Base-by-base conservation (phyloP, 2,329 filamentous ascomycete genomes). In the Neobulgaria alba region DNA sequence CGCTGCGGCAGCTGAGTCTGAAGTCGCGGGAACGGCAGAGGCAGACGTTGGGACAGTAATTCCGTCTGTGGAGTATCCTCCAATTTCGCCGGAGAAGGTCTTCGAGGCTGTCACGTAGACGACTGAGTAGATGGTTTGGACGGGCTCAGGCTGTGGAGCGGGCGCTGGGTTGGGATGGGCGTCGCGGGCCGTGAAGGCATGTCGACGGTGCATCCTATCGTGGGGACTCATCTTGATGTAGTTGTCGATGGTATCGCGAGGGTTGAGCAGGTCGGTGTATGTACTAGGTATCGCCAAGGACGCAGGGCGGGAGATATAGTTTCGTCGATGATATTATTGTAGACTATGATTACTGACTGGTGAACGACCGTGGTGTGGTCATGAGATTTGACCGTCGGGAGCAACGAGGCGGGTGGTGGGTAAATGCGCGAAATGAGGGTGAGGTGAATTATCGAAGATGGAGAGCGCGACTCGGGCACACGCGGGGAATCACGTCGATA, bases 81-180 rank as follows among this genome's bases (percentile, higher is more conserved):
- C 69, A 45, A 73, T 60, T 2, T 63, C 61, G 18, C 70, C 72
- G 12, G 62, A 59, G 48, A 75, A 77, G 29, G 73, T 75, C 39
- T 68, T 63, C 16, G 64, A 51, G 20, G 68, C 63, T 0, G 73
- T 76, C 33, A 73, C 63, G 55, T 75, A 72, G 31, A 76, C 64
- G 30, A 71, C 58, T 1, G 61, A 60, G 9, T 67, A 56, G 36
- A 65, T 52, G 2, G 63, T 67, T 14, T 32, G 52, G 5, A 34
- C 44, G 33, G 45, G 53, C 33, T 49, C 43, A 12, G 49, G 33
- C 19, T 45, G 42, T 23, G 35, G 18, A 33, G 29, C 18, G 16
- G 38, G 31, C 17, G 45, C 42, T 26, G 35, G 18, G 30, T 29
- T n/a, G 16, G 38, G 31, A 33, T 29, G 21, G 20, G 19, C 29